A percentile compares a stretch with the other conserved stretches of the same genome.
These are phyloP conservation scores for Brassica rapa DNA, from an alignment of 345 rosid species.

Conservation along the genomic window DNA sequence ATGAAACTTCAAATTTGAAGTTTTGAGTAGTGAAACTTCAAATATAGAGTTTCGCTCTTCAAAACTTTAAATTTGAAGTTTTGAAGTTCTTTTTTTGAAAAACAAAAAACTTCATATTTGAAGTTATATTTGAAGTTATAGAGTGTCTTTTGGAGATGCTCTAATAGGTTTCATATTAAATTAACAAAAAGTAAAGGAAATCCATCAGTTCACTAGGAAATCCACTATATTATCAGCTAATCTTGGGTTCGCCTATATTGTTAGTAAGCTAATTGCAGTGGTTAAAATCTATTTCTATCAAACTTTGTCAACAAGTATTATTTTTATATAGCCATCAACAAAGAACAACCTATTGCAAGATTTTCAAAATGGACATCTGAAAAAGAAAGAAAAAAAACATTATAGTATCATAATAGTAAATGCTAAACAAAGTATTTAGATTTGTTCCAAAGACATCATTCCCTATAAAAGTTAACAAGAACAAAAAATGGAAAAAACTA, in stretches of 20 bases:
- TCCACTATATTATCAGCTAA: background rate
- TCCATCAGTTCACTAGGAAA: background rate
- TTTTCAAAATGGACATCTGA: background rate
- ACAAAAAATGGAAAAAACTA: background rate
- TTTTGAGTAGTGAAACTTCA: too few relatives aligned
- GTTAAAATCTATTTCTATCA: background rate
- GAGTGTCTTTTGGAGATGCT: too few relatives aligned
- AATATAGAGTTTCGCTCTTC: too few relatives aligned
- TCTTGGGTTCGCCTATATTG: background rate
- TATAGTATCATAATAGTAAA: background rate
- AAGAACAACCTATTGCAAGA: background rate
- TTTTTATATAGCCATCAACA: background rate
- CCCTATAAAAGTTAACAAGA: background rate
- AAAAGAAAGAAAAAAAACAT: too few relatives aligned
- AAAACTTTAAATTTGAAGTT: too few relatives aligned
- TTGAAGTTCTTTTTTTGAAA: too few relatives aligned
- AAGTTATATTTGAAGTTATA: too few relatives aligned
- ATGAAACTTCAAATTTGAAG: too few relatives aligned
- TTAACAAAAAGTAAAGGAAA: background rate
- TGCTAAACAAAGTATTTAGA: background rate
- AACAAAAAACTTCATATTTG: too few relatives aligned
- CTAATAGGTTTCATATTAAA: background rate
- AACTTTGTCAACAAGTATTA: background rate
- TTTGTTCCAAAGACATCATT: background rate
- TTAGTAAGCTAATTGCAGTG: background rate